phyloP scores from a whole-genome alignment of 305 asterid genomes.

The Caryopteris hybrid region DNA sequence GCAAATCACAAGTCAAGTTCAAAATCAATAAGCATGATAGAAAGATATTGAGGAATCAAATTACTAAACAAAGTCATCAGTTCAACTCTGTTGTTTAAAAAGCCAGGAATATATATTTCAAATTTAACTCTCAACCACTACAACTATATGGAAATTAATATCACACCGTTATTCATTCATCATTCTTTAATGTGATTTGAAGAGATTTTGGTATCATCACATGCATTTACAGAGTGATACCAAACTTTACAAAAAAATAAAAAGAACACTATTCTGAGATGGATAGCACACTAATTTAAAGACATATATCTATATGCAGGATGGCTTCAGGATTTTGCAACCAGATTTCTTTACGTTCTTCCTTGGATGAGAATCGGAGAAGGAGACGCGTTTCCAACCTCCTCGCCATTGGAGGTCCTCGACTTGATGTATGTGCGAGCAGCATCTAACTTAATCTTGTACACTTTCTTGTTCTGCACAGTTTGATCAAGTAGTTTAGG shows the following conservation, averaged over 20 bases:
- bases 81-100: not conserved
- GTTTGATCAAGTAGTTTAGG: not conserved
- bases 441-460: conserved; percentile 62
- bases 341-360: conserved; percentile 1
- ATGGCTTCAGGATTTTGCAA: not conserved
- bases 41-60: no score
- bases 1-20: no score
- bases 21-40: no score
- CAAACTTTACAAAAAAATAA: conserved; percentile 1
- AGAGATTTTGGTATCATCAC: not conserved
- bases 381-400: conserved; percentile 20
- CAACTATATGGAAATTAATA: no score
- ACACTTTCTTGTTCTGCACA: conserved; percentile 84
- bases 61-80: no score
- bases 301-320: not conserved
- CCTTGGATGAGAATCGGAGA: conserved; percentile 17
- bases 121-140: no score
- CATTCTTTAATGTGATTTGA: not conserved
- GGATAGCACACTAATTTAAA: no score
- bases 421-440: conserved; percentile 58
- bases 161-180: not conserved
- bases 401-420: conserved; percentile 28
- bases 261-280: no score
- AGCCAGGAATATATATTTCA: not conserved
- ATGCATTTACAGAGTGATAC: not conserved